Evolutionary conservation across 495 filamentous ascomycete genomes (phyloP).

Genomic region (Baudoinia panamericana): DNA sequence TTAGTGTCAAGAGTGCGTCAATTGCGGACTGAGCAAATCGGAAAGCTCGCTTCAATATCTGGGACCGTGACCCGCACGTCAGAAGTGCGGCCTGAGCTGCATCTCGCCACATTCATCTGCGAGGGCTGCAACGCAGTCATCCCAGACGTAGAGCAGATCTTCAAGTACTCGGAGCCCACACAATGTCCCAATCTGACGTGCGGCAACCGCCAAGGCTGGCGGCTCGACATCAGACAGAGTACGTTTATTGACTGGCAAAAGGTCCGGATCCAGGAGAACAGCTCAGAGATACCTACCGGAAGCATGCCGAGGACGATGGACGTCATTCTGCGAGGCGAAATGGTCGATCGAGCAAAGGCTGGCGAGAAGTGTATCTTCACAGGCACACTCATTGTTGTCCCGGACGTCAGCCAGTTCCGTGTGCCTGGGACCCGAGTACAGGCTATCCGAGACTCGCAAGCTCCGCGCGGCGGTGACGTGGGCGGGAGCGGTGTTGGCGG

Average conservation of each 20-base stretch:
- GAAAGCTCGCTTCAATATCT: conserved; percentile 83
- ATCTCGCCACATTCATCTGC: conserved; percentile 83
- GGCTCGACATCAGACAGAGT: conserved; percentile 88
- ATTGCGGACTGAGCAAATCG: conserved; percentile 81
- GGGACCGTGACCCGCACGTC: conserved; percentile 94
- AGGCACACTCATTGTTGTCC: conserved; percentile 88
- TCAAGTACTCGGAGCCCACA: conserved; percentile 90
- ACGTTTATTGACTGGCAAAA: conserved; percentile 99
- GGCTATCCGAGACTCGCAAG: conserved; percentile 65
- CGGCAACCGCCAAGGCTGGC: conserved; percentile 78
- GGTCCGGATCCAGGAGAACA: conserved; percentile 92
- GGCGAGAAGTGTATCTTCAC: conserved; percentile 98
- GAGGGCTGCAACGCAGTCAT: conserved; percentile 70
- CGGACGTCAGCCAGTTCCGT: conserved; percentile 89
- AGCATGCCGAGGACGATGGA: conserved; percentile 99
- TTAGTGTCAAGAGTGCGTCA: conserved; percentile 83
- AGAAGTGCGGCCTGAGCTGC: conserved; percentile 88
- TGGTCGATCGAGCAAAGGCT: conserved; percentile 92
- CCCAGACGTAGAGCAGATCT: conserved; percentile 90
- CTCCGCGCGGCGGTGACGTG: conserved; percentile 58
- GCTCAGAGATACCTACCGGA: conserved; percentile 92
- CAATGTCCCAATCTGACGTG: conserved; percentile 93
- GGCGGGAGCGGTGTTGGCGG: conserved; percentile 77
- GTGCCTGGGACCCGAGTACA: conserved; percentile 76
- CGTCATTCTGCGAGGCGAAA: conserved; percentile 92